phyloP scores from a whole-genome alignment of 257 asterid genomes.

The Solanum bukasovii region DNA sequence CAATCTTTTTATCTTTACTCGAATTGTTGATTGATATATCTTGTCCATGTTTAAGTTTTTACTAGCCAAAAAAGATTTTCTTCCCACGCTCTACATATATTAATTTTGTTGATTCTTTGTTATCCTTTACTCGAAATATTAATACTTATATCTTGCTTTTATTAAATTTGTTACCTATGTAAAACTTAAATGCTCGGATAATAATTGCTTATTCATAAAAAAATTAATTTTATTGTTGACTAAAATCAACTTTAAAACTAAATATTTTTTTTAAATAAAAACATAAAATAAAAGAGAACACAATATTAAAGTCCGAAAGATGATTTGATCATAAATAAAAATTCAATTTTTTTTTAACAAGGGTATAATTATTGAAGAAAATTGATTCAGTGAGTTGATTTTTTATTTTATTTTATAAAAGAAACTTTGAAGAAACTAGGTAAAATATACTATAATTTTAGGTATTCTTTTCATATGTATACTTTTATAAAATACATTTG shows the following conservation, averaged over 20 bases:
- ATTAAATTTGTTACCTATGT: neutral
- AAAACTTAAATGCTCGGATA: neutral
- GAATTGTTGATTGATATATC: neutral
- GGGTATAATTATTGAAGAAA: neutral
- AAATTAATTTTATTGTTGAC: neutral
- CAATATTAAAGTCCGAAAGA: neutral
- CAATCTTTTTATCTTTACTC: neutral
- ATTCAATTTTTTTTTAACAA: neutral
- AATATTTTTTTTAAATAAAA: neutral
- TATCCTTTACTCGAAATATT: neutral
- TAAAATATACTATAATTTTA: neutral
- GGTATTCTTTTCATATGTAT: neutral
- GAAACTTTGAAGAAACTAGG: neutral
- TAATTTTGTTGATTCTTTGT: no score
- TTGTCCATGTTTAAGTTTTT: neutral
- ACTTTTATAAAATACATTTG: neutral
- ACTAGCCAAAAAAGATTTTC: neutral
- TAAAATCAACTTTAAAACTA: neutral
- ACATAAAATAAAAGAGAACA: neutral
- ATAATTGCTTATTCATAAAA: neutral
- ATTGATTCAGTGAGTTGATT: no score
- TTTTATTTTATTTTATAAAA: no score
- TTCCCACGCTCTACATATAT: neutral
- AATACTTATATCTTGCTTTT: neutral
- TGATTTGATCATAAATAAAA: neutral